Evolutionary conservation across 169 alveolate genomes (phyloP), one percentile per base, ranked within the genome.

Genomic region (Plasmodium sp.): DNA sequence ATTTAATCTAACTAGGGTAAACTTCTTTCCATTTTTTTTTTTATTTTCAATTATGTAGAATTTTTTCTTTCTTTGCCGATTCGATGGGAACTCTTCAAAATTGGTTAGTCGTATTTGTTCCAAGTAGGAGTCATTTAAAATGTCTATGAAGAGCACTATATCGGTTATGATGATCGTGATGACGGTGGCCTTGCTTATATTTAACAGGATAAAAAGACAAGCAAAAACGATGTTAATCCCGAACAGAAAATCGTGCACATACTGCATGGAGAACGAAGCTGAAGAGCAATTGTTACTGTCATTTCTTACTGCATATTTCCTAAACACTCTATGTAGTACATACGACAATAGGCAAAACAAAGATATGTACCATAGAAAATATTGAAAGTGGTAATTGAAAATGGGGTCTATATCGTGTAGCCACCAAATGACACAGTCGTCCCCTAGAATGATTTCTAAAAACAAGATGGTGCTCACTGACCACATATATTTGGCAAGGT

Each of bases 391-490:
- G 54, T 92, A 92, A 92, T 56, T 92, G 72, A 92, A 92, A 48
- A 92, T 72, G 2, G 95, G 95, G n/a, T 81, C 92, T 9, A 92
- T 51, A 48, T 83, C 95, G 77, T 83, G 92, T 71, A 92, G n/a
- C 92, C 92, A 92, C 95, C 95, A 92, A 71, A 81, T 14, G 9
- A 92, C 56, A 39, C 95, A 92, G 45, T 58, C 95, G 27, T 81
- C 92, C 9, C 86, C 84, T 48, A 83, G 74, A 16, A 92, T 51
- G 10, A 92, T 67, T 45, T 82, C 95, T 9, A 92, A 14, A 48
- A 92, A 71, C n/a, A 73, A 16, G 22, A 92, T 36, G 5, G 95
- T 92, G n/a, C 92, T 39, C 16, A 92, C 71, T 9, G 95, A 92
- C 95, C 95, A 92, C 16, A 92, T 31, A 72, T 92, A 92, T 72